Evolutionary conservation across 1,284 basidiomycete species (phyloP).

Genomic region (Ceratobasidium sp.): DNA sequence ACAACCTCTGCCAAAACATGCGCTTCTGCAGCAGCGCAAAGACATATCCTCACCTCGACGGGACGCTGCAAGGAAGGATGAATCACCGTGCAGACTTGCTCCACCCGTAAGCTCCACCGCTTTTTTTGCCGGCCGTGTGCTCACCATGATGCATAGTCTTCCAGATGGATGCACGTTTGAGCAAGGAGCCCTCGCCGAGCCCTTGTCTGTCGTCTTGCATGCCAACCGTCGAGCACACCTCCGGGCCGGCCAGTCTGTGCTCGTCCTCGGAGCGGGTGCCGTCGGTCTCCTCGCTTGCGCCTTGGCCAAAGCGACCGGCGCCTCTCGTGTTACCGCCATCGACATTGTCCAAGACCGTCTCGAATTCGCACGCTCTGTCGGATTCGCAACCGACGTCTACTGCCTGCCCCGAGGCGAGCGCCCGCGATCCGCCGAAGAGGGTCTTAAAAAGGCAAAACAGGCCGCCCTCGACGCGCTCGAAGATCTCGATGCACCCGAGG

Average conservation of each 20-base stretch:
- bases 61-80: slow-evolving; percentile 86
- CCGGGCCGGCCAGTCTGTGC: slow-evolving; percentile 54
- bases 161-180: slow-evolving; percentile 78
- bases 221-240: slow-evolving; percentile 75
- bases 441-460: slow-evolving; percentile 70
- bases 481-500: slow-evolving; percentile 58
- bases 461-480: slow-evolving; percentile 61
- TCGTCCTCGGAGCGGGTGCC: slow-evolving; percentile 90
- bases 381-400: slow-evolving; percentile 78
- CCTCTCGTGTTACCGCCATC: slow-evolving; percentile 74
- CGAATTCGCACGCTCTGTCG: slow-evolving; percentile 72
- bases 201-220: slow-evolving; percentile 88
- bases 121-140: slow-evolving; percentile 17
- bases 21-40: slow-evolving; percentile 90
- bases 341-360: slow-evolving; percentile 86
- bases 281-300: slow-evolving; percentile 89
- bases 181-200: slow-evolving; percentile 87
- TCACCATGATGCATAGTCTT: slow-evolving; percentile 57
- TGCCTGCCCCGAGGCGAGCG: slow-evolving; percentile 62
- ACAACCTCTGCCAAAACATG: slow-evolving; percentile 91
- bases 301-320: slow-evolving; percentile 76
- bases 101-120: slow-evolving; percentile 71
- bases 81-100: slow-evolving; percentile 86
- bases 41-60: slow-evolving; percentile 91
- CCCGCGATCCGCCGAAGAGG: slow-evolving; percentile 60